Evolutionary conservation across 768 basidiomycete species (phyloP).

Genomic region (Suillus occidentalis): DNA sequence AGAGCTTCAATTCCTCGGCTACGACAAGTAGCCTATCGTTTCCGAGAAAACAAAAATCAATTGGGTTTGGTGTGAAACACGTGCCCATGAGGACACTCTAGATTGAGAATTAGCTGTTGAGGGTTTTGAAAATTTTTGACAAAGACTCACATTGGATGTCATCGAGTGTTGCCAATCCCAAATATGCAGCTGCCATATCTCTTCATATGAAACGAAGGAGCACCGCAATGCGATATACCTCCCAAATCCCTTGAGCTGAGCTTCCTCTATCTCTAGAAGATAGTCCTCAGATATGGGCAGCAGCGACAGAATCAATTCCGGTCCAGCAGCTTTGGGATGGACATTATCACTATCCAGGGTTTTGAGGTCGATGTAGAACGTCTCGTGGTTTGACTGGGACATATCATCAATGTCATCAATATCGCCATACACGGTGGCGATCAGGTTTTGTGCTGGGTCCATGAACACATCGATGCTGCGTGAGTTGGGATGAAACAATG

Average conservation of each 20-base stretch:
- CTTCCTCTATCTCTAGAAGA: not conserved
- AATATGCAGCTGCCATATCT: not conserved
- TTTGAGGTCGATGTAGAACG: not conserved
- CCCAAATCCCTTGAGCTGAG: not conserved
- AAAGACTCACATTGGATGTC: not conserved
- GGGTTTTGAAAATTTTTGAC: not conserved
- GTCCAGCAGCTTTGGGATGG: not conserved
- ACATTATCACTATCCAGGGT: not conserved
- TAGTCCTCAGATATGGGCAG: not conserved
- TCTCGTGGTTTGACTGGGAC: not conserved
- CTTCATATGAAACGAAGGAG: not conserved
- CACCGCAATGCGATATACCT: not conserved
- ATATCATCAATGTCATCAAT: not conserved
- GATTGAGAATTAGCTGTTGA: not conserved
- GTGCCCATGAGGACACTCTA: not conserved
- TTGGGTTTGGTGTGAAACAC: not conserved
- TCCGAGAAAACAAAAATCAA: not conserved
- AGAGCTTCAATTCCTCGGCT: not conserved
- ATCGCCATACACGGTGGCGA: not conserved
- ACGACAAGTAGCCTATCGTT: not conserved
- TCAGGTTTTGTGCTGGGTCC: not conserved
- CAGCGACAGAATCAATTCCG: too few relatives aligned
- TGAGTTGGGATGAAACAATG: not conserved
- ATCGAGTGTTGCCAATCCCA: not conserved
- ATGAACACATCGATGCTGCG: not conserved